Base-by-base conservation (phyloP, 2,329 filamentous ascomycete species). In the Dothideomycetes sp. region DNA sequence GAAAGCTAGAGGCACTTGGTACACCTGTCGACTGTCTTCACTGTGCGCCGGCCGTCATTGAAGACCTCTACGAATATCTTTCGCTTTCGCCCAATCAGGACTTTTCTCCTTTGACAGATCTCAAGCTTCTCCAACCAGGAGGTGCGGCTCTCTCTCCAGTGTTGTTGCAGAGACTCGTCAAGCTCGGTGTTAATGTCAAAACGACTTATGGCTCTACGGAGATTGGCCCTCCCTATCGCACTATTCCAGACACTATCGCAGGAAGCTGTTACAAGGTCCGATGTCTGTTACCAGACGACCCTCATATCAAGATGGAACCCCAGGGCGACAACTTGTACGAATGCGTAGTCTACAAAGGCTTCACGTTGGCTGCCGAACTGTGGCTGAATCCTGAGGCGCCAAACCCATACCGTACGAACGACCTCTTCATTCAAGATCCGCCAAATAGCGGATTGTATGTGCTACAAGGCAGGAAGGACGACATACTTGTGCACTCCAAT, bases 141-240 rank as follows among this genome's bases (percentile, higher is more conserved):
- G 53, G 54, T 27, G 55, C 55, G 24, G 46, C 49, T 14, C 45
- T 58, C 1, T 49, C 53, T 15, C 43, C 51, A 7, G 47, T 38
- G 4, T 44, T 55, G 5, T 47, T 57, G 5, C 45, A 47, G 38
- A 46, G 40, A 16, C 47, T 58, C 10, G 43, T 44, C 14, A 37
- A 43, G 2, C 41, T 50, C 3, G 53, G 53, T 5, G 49, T 55
- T 2, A 58, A 58, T 37, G 51, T 57, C 34, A 58, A 58, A 37
- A 54, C 54, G 10, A 56, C 53, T 0, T 58, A 57, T 32, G 55
- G 55, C 2, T 54, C 49, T 22, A 57, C 55, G 4, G 55, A 58
- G 40, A 57, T 58, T 36, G 53, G 54, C 3, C 53, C 54, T n/a
- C 51, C 53, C 8, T 49, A 54, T 16, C 50, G 53, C 4, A 51